Evolutionary conservation across 495 filamentous ascomycete species (phyloP).

Genomic region (Neohortaea acidophila): DNA sequence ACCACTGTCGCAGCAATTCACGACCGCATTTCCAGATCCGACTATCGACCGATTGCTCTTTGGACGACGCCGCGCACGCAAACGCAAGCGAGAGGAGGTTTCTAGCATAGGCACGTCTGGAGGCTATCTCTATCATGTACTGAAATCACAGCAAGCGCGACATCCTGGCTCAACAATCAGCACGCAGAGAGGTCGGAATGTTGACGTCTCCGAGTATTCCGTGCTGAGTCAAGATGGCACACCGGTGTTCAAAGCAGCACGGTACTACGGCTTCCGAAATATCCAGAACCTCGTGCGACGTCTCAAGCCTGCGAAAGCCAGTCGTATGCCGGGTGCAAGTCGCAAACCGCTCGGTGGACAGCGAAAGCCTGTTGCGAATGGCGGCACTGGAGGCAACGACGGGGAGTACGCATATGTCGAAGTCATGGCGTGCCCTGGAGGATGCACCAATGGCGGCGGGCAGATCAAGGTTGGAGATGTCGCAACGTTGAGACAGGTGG

Average conservation of each 20-base stretch:
- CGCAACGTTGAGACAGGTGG: conserved; percentile 19
- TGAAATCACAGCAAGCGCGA: conserved; percentile 50
- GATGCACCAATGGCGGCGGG: conserved; percentile 92
- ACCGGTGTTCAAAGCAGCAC: conserved; percentile 58
- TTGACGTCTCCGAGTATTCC: conserved; percentile 73
- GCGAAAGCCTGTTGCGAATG: conserved; percentile 26
- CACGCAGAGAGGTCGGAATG: conserved; percentile 64
- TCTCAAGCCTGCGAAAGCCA: conserved; percentile 61
- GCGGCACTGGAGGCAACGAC: conserved; percentile 19
- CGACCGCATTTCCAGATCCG: conserved; percentile 49
- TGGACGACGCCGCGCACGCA: conserved; percentile 22
- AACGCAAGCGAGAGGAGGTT: conserved; percentile 23
- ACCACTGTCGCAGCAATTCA: conserved; percentile 28
- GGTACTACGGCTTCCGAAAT: conserved; percentile 94
- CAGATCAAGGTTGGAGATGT: conserved; percentile 83
- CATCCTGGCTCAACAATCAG: conserved; percentile 53
- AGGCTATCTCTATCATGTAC: conserved; percentile 72
- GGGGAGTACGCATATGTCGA: conserved; percentile 78
- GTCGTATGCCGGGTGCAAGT: conserved; percentile 56
- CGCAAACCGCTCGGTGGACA: conserved; percentile 27
- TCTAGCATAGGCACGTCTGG: conserved; percentile 56
- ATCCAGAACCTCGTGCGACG: conserved; percentile 92
- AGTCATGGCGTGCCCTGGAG: conserved; percentile 96
- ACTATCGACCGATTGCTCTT: conserved; percentile 59
- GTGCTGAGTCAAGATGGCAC: conserved; percentile 34